Evolutionary conservation across 306 rosid genomes (phyloP).

Genomic region (Glycine soja): DNA sequence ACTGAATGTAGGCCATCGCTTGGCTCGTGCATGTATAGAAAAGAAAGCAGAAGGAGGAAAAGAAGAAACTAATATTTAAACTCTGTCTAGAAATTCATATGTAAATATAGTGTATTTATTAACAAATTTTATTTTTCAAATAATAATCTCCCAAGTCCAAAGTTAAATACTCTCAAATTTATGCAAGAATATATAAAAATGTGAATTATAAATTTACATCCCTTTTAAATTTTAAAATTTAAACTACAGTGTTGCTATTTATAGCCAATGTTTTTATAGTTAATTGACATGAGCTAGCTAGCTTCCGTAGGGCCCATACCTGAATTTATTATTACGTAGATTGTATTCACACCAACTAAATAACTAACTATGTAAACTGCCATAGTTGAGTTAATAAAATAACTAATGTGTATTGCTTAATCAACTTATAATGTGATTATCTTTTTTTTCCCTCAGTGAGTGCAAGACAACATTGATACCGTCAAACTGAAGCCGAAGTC

Average conservation of each 20-base stretch:
- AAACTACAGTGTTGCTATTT: no score
- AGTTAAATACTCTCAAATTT: not conserved
- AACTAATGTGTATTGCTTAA: not conserved
- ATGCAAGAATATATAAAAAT: not conserved
- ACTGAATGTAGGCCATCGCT: no score
- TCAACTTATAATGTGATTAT: not conserved
- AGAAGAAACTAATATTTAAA: not conserved
- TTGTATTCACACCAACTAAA: slow-evolving; percentile 5
- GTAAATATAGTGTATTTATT: not conserved
- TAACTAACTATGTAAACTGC: not conserved
- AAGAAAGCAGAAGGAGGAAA: not conserved
- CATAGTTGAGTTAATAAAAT: not conserved
- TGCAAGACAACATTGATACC: not conserved
- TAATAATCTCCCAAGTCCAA: not conserved
- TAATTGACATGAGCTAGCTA: not conserved
- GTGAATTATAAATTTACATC: no score
- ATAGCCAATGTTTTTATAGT: not conserved
- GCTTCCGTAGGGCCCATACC: no score
- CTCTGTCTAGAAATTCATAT: not conserved
- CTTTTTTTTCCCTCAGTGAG: no score
- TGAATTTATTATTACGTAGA: not conserved
- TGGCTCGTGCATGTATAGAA: no score
- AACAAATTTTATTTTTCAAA: not conserved
- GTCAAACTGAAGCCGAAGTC: not conserved
- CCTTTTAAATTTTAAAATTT: no score